Evolutionary conservation across 805 yeast species (phyloP), one percentile per base, ranked within the genome.

Genomic region (Ogataea nakhonphanomensis): DNA sequence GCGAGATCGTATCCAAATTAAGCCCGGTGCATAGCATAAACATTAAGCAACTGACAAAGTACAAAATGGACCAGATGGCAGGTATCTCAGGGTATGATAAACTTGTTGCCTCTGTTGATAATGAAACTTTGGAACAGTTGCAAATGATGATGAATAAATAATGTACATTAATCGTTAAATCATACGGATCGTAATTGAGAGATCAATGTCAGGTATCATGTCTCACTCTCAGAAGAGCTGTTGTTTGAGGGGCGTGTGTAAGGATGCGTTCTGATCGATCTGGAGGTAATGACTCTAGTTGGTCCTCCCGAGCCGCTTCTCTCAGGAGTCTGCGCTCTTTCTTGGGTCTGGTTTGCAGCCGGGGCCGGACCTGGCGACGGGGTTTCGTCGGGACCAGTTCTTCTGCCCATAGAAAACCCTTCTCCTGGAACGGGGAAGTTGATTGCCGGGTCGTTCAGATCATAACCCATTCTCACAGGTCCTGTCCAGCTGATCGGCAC

Each of bases 1-100:
- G 68, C 39, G 56, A 61, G 24, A 45, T 70, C 7, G 49, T 64
- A 3, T 61, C 66, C 30, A 43, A 37, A 0, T 51, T 50, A 14
- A 86, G 81, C 52, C 77, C 81, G 1, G 77, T 78, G 7, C 79
- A 76, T 54, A 70, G 64, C 12, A 69, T 79, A 7, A 70, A 74
- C 33, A 54, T 82, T 41, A 74, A 70, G 41, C 62, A 58, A 5
- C 73, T 62, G 46, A 58, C 83, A 25, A 59, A 59, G 34, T 52
- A 50, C 11, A 52, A 53, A 23, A 48, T 73, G 26, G 41, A 47
- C 9, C 50, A 41, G 11, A 41, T 72, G 32, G 57, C 61, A 36
- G 40, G 45, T 8, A 44, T 48, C 4, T 44, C 68, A n/a, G 66
- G 65, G 10, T 73, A 69, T 51, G 57, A 57, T 7, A 55, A 57